These are phyloP conservation scores for Candida gorgasii DNA, from an alignment of 805 yeast genomes.

Conservation along the genomic window DNA sequence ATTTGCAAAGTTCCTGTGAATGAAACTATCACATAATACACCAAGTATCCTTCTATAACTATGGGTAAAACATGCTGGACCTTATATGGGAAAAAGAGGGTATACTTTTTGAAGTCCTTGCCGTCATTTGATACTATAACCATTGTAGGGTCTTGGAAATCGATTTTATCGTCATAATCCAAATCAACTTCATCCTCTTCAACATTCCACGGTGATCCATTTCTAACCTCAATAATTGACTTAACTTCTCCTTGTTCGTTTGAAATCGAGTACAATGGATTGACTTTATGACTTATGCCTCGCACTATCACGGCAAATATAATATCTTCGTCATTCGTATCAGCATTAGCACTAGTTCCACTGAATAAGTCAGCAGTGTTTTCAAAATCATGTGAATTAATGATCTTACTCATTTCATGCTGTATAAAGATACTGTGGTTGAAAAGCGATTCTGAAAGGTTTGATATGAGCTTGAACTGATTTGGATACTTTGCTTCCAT, in stretches of 20 bases:
- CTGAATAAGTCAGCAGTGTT: constrained; percentile 16
- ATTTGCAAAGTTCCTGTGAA: constrained; percentile 57
- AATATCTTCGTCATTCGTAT: constrained; percentile 38
- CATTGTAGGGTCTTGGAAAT: constrained; percentile 46
- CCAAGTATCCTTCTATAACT: constrained; percentile 29
- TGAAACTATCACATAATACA: constrained; percentile 56
- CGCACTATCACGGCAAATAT: constrained; percentile 38
- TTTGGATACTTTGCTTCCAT: constrained; percentile 37
- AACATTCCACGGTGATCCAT: constrained; percentile 42
- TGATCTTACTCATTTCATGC: constrained; percentile 29
- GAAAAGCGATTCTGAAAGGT: constrained; percentile 37
- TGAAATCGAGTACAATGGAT: constrained; percentile 5
- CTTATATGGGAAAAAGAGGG: constrained; percentile 46
- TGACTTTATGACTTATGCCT: constrained; percentile 27
- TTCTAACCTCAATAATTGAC: constrained; percentile 42
- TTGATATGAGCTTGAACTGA: constrained; percentile 35
- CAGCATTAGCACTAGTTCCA: constrained; percentile 19
- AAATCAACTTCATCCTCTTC: constrained; percentile 40
- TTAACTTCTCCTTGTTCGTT: constrained; percentile 17
- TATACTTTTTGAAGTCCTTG: constrained; percentile 29
- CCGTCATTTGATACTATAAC: constrained; percentile 44
- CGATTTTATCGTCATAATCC: constrained; percentile 38
- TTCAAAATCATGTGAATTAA: constrained; percentile 19
- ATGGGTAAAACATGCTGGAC: constrained; percentile 49
- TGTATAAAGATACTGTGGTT: constrained; percentile 31